These are phyloP conservation scores for Daldinia grandis DNA, from an alignment of 495 filamentous ascomycete genomes.

Conservation along the genomic window DNA sequence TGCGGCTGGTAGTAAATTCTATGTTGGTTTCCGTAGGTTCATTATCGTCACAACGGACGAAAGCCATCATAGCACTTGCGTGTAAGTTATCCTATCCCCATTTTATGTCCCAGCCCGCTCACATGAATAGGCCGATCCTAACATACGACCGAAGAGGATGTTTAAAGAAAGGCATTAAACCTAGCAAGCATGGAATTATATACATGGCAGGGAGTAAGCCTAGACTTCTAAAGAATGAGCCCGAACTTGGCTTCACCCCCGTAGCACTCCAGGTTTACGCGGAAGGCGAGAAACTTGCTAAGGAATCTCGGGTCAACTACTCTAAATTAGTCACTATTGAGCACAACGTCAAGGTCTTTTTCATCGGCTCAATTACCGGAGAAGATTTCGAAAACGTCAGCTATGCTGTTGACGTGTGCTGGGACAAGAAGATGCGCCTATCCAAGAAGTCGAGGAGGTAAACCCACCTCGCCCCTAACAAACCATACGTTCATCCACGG, in stretches of 20 bases:
- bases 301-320: slow-evolving; percentile 58
- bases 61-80: slow-evolving; percentile 58
- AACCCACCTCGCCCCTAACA: slow-evolving; percentile 37
- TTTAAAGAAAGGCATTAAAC: slow-evolving; percentile 56
- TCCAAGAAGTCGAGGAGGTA: slow-evolving; percentile 45
- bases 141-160: slow-evolving; percentile 57
- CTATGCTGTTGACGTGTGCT: slow-evolving; percentile 56
- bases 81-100: slow-evolving; percentile 48
- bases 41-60: slow-evolving; percentile 58
- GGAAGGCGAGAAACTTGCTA: slow-evolving; percentile 52
- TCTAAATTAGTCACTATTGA: slow-evolving; percentile 58
- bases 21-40: slow-evolving; percentile 55
- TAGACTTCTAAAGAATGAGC: slow-evolving; percentile 47
- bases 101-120: neutral
- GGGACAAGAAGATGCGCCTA: slow-evolving; percentile 51
- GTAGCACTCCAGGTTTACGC: slow-evolving; percentile 49
- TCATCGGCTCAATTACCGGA: slow-evolving; percentile 50
- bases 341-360: slow-evolving; percentile 58
- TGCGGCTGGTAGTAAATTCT: slow-evolving; percentile 48
- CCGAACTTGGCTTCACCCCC: slow-evolving; percentile 52
- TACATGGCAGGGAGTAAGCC: slow-evolving; percentile 46
- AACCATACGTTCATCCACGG: slow-evolving; percentile 37
- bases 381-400: slow-evolving; percentile 49
- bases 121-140: slow-evolving; percentile 52
- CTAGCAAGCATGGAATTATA: slow-evolving; percentile 57